These are phyloP conservation scores for Leavenworthia alabamica DNA, from an alignment of 345 rosid genomes.

Conservation along the genomic window DNA sequence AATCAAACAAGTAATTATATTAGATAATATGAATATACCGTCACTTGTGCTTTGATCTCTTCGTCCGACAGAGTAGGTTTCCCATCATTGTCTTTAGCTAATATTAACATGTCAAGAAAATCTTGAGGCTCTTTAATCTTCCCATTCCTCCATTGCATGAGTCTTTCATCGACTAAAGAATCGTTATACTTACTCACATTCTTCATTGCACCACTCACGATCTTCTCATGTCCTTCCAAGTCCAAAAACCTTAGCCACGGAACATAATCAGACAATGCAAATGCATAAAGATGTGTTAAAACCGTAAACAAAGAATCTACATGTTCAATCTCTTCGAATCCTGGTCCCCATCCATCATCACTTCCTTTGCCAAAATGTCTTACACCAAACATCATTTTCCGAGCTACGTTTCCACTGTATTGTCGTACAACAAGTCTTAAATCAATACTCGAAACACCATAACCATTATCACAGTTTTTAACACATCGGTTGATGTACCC, in stretches of 20 bases:
- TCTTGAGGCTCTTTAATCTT: slow-evolving; percentile 30
- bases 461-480: background rate
- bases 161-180: slow-evolving; percentile 44
- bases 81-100: slow-evolving; percentile 27
- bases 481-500: slow-evolving; percentile 25
- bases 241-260: slow-evolving; percentile 41
- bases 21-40: slow-evolving; percentile 24
- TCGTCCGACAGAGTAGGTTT: slow-evolving; percentile 32
- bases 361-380: slow-evolving; percentile 39
- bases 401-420: slow-evolving; percentile 41
- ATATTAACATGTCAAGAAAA: slow-evolving; percentile 38
- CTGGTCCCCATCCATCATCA: slow-evolving; percentile 39
- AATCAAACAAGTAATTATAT: background rate
- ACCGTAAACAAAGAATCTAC: slow-evolving; percentile 37
- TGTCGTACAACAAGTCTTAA: slow-evolving; percentile 32
- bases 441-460: slow-evolving; percentile 12
- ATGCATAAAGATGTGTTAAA: slow-evolving; percentile 32
- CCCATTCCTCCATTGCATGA: slow-evolving; percentile 34
- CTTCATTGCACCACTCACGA: slow-evolving; percentile 16
- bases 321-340: slow-evolving; percentile 42
- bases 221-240: slow-evolving; percentile 48
- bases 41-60: slow-evolving; percentile 46
- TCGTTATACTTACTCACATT: slow-evolving; percentile 40
- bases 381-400: slow-evolving; percentile 34
- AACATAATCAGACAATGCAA: slow-evolving; percentile 46